These are phyloP conservation scores for Sarcodon aspratus DNA, from an alignment of 768 basidiomycete genomes.

Conservation along the genomic window DNA sequence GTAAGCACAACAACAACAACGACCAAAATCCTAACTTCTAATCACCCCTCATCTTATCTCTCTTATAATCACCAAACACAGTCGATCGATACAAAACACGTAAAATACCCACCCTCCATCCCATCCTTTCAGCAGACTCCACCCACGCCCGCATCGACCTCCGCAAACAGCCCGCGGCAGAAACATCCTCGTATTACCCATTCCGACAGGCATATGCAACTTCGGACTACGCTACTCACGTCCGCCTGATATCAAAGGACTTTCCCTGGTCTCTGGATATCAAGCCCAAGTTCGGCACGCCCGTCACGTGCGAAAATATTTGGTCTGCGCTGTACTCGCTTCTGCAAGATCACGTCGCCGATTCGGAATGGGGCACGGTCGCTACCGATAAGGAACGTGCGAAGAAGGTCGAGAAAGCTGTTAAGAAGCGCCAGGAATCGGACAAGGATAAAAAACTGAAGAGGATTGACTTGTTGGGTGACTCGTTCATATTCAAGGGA, in stretches of 20 bases:
- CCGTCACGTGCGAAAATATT: constrained; percentile 38
- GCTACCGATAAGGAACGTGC: constrained; percentile 28
- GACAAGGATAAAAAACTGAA: constrained; percentile 27
- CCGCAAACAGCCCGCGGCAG: constrained; percentile 27
- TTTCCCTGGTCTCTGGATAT: constrained; percentile 64
- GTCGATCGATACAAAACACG: neutral
- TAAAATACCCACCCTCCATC: constrained; percentile 41
- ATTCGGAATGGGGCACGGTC: constrained; percentile 60
- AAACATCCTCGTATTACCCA: constrained; percentile 26
- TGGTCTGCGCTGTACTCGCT: constrained; percentile 40
- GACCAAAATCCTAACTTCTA: too few relatives aligned
- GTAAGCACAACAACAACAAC: too few relatives aligned
- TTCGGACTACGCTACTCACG: constrained; percentile 7
- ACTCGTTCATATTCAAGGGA: constrained; percentile 46
- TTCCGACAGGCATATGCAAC: constrained; percentile 23
- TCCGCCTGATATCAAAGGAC: constrained; percentile 46
- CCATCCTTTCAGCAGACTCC: constrained; percentile 38
- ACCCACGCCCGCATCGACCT: constrained; percentile 41
- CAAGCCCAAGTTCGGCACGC: constrained; percentile 19
- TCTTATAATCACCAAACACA: too few relatives aligned
- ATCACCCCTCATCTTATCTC: too few relatives aligned
- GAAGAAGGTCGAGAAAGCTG: constrained; percentile 36
- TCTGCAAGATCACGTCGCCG: constrained; percentile 42
- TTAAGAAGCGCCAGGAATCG: constrained; percentile 31
- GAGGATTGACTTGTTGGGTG: constrained; percentile 58